These are phyloP conservation scores for Hericium rajendrae DNA, from an alignment of 768 basidiomycete genomes.

Conservation along the genomic window DNA sequence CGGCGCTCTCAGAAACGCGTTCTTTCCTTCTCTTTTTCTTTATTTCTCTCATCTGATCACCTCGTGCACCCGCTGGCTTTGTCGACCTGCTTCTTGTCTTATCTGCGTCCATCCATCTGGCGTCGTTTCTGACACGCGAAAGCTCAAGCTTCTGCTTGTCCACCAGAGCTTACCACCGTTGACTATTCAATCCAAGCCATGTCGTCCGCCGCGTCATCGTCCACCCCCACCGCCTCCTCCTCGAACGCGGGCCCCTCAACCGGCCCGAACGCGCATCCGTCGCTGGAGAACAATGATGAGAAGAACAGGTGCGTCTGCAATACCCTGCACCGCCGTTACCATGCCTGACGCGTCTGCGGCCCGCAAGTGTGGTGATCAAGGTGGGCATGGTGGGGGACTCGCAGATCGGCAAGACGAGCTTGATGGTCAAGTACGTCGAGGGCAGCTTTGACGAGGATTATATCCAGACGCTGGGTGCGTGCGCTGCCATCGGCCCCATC, in stretches of 20 bases:
- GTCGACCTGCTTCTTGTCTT: background rate
- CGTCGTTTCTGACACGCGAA: background rate
- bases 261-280: slow-evolving; percentile 39
- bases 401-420: slow-evolving; percentile 97
- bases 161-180: slow-evolving; percentile 3
- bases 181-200: slow-evolving; percentile 11
- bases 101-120: background rate
- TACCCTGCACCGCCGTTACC: background rate
- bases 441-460: slow-evolving; percentile 99
- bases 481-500: slow-evolving; percentile 1
- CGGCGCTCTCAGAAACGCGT: slow-evolving; percentile 1
- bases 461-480: slow-evolving; percentile 93
- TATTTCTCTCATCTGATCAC: background rate
- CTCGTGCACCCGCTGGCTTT: slow-evolving; percentile 1
- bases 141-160: background rate
- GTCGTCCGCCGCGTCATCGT: slow-evolving; percentile 24
- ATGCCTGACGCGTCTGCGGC: background rate
- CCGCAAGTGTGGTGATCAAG: slow-evolving; percentile 81
- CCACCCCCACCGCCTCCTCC: slow-evolving; percentile 38
- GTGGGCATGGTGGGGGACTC: slow-evolving; percentile 99
- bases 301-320: slow-evolving; percentile 52
- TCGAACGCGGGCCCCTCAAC: slow-evolving; percentile 31
- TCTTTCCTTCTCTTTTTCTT: slow-evolving; percentile 1
- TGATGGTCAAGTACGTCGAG: slow-evolving; percentile 99
- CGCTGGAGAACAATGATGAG: slow-evolving; percentile 57